These are phyloP conservation scores for Pterocarpus macrocarpus DNA, from an alignment of 306 rosid genomes.

Conservation along the genomic window DNA sequence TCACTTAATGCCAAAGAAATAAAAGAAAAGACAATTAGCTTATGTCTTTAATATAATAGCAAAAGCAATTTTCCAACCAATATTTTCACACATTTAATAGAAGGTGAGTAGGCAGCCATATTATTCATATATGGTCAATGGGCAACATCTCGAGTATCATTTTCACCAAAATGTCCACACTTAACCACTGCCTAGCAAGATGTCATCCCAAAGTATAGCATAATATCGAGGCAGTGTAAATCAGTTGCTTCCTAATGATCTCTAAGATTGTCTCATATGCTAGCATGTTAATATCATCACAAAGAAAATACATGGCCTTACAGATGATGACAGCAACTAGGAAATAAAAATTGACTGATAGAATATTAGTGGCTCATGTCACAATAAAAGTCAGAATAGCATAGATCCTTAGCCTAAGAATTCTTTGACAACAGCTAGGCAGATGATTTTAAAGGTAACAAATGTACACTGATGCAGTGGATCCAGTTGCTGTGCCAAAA, in stretches of 20 bases:
- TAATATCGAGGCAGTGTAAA: conserved; percentile 18
- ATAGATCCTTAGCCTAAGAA: not conserved
- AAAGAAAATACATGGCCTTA: not conserved
- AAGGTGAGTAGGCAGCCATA: not conserved
- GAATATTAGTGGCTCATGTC: not conserved
- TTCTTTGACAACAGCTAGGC: not conserved
- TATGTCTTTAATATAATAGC: not conserved
- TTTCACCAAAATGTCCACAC: not conserved
- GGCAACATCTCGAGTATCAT: not conserved
- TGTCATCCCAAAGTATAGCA: not conserved
- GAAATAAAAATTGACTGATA: not conserved
- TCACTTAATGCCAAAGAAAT: conserved; percentile 59
- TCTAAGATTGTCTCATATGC: conserved; percentile 3
- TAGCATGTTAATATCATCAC: not conserved
- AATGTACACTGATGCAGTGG: conserved; percentile 87
- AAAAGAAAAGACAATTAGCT: conserved; percentile 40
- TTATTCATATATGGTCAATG: conserved; percentile 26
- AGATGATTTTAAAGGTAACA: conserved; percentile 1
- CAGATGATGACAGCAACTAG: not conserved
- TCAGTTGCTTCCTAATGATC: not conserved
- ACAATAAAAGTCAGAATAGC: conserved; percentile 14
- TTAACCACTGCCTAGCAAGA: conserved; percentile 1
- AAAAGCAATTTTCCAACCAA: conserved; percentile 14
- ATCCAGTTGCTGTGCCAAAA: conserved; percentile 78
- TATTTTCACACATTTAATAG: not conserved